A percentile compares a stretch with the other conserved stretches of the same genome.
Conservation (phyloP, 495 filamentous ascomycete genomes). For the Immersiella caudata region DNA sequence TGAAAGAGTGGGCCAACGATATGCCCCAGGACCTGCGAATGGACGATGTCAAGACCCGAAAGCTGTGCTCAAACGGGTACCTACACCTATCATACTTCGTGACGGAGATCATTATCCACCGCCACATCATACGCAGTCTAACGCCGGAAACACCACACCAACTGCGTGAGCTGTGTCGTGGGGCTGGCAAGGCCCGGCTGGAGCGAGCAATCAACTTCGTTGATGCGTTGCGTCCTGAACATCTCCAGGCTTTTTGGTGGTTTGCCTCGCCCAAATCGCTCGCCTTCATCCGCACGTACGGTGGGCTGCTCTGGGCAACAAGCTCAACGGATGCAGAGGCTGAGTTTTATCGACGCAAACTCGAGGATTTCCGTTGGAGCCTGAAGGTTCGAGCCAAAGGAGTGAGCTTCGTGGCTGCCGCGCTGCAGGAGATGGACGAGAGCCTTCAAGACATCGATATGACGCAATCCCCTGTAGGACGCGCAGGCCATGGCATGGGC, state of each 20-base stretch:
- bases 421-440: slow-evolving; percentile 35
- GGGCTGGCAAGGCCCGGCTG: slow-evolving; percentile 64
- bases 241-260: slow-evolving; percentile 65
- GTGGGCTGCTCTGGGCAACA: slow-evolving; percentile 69
- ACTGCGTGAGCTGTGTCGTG: slow-evolving; percentile 75
- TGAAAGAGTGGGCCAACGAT: slow-evolving; percentile 62
- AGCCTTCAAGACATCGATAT: slow-evolving; percentile 36
- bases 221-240: slow-evolving; percentile 58
- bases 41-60: slow-evolving; percentile 43
- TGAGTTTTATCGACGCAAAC: slow-evolving; percentile 72
- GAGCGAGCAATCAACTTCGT: slow-evolving; percentile 61
- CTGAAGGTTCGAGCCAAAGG: slow-evolving; percentile 45
- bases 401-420: slow-evolving; percentile 31
- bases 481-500: neutral
- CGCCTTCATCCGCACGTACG: slow-evolving; percentile 64
- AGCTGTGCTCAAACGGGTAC: slow-evolving; percentile 55
- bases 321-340: slow-evolving; percentile 68
- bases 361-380: slow-evolving; percentile 78
- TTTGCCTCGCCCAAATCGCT: slow-evolving; percentile 64
- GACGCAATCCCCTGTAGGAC: slow-evolving; percentile 25
- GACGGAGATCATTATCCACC: slow-evolving; percentile 67
- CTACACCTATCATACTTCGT: slow-evolving; percentile 70
- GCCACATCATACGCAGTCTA: slow-evolving; percentile 62
- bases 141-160: slow-evolving; percentile 45
- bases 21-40: slow-evolving; percentile 59